Evolutionary conservation across 2,329 filamentous ascomycete species (phyloP).

Genomic region (Eutypella sp.): DNA sequence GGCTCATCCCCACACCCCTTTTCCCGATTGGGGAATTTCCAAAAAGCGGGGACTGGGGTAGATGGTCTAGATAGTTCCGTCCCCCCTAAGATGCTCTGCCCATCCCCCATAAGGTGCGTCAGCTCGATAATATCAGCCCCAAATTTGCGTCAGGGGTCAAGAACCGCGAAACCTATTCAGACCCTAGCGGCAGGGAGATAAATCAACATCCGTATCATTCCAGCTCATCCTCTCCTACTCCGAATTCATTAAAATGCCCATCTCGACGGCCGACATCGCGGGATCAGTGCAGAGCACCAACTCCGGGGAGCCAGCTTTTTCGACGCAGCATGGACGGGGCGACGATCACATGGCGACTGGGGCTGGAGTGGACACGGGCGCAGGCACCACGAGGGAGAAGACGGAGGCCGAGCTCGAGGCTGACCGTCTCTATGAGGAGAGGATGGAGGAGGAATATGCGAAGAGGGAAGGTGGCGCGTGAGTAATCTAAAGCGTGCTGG

Average conservation of each 20-base stretch:
- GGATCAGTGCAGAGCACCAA: neutral
- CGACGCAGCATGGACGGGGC: neutral
- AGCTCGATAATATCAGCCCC: too few relatives aligned
- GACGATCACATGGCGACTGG: constrained; percentile 25
- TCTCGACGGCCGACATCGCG: constrained; percentile 3
- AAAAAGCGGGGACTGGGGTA: neutral
- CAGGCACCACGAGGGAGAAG: constrained; percentile 41
- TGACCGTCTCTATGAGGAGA: constrained; percentile 45
- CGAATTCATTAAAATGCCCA: constrained; percentile 1
- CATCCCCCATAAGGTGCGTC: too few relatives aligned
- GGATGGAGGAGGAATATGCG: constrained; percentile 52
- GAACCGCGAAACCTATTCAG: neutral
- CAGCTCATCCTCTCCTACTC: too few relatives aligned
- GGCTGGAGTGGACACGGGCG: constrained; percentile 45
- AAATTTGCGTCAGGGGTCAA: neutral
- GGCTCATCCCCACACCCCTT: neutral
- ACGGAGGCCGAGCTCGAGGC: constrained; percentile 46
- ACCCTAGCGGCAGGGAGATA: too few relatives aligned
- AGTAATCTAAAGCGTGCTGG: too few relatives aligned
- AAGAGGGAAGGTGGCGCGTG: constrained; percentile 49
- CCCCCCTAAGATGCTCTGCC: too few relatives aligned
- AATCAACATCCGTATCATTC: neutral
- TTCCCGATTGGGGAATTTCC: neutral
- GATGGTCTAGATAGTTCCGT: too few relatives aligned
- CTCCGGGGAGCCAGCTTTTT: neutral